Base-by-base conservation (phyloP, 116 monocot genomes). In the Phalaenopsis hybrid region DNA sequence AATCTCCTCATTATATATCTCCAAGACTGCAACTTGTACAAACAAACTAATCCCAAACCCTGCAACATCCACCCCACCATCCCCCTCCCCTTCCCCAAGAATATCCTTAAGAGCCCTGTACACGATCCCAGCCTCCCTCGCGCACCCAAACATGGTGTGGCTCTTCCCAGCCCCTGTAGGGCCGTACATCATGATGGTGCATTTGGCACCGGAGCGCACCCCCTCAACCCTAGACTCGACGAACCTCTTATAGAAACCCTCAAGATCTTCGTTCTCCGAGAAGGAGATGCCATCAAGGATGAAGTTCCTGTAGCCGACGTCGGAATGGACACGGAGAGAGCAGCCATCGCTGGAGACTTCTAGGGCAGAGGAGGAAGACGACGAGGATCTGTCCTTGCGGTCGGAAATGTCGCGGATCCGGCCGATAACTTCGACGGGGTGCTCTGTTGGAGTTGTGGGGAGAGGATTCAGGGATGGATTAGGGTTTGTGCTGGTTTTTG, bases 131-230 rank as follows among this genome's bases (percentile, higher is more conserved):
- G 88, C 90, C 70, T 98, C 79, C 84, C 86, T 91, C 34, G 87
- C 4, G 70, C 88, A 88, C 15, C 98, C 95, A 45, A 98, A 98
- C 95, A 98, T 98, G 34, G 98, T 95, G 74, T 98, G 95, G 85
- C 95, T 98, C 87, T 98, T 98, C 51, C 98, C 98, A 0, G 98
- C 85, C 20, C 98, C 98, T 4, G 98, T 98, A 1, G 98, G 98
- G 8, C 98, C 98, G 78, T 98, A 98, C 92, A 98, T 93, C 95
- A 98, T 95, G 51, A 98, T 85, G 37, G 98, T 98, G 80, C 98
- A 98, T 75, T 98, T 98, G 5, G 89, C 86, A 0, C 98, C 98
- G 23, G 86, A 5, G 61, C 87, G 79, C 70, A 98, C 98, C 11
- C 89, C 90, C 6, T 75, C 85, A 16, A 98, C 79, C 84, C 98